phyloP scores from a whole-genome alignment of 306 rosid genomes.

The Herpetospermum pedunculosum region DNA sequence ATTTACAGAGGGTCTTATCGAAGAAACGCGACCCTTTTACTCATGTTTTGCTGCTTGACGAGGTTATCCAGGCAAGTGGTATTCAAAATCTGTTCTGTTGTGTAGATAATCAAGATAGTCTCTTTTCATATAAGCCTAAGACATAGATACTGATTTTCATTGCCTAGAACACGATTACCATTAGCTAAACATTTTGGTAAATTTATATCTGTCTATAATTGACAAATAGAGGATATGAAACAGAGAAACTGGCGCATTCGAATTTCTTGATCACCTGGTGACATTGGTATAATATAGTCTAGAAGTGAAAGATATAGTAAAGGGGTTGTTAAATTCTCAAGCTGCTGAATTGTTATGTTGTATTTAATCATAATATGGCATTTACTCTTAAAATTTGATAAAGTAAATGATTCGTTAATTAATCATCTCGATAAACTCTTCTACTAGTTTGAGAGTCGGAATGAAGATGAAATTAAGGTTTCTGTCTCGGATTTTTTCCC shows the following conservation, averaged over 20 bases:
- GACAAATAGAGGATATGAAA: neutral
- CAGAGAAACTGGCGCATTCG: neutral
- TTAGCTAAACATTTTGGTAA: neutral
- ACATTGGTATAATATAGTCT: neutral
- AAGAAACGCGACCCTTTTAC: conserved; percentile 91
- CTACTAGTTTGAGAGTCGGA: neutral
- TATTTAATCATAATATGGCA: neutral
- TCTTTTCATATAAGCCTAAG: neutral
- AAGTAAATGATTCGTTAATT: neutral
- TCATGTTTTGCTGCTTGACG: conserved; percentile 90
- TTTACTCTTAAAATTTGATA: neutral
- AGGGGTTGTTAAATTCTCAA: too few species aligned
- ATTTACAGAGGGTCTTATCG: conserved; percentile 87
- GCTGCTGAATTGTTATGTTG: neutral
- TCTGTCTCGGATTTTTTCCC: neutral
- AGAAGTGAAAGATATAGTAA: neutral
- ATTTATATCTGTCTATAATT: neutral
- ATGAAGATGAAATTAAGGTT: neutral
- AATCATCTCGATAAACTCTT: neutral
- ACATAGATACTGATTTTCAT: neutral
- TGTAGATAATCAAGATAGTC: neutral
- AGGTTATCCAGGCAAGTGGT: conserved; percentile 64
- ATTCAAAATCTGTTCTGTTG: neutral
- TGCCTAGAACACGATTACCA: neutral
- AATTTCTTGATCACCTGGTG: neutral